These are phyloP conservation scores for Phytophthora multivora DNA, from an alignment of 352 stramenopile genomes.

Conservation along the genomic window DNA sequence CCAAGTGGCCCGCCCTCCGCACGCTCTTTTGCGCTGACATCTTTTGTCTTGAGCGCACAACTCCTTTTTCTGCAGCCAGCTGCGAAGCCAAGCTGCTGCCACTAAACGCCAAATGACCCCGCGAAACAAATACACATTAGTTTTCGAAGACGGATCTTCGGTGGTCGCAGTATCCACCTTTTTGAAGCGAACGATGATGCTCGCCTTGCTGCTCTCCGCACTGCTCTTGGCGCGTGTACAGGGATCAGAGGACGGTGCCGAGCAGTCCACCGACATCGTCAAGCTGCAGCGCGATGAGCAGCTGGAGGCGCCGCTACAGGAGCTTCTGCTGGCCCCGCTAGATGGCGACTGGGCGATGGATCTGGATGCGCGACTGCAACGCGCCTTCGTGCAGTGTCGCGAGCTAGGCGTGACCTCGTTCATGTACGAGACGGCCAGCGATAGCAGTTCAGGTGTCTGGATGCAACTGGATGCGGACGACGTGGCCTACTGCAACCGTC, in stretches of 20 bases:
- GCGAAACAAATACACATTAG: neutral
- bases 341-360: slow-evolving; percentile 3
- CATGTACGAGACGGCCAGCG: slow-evolving; percentile 11
- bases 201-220: neutral
- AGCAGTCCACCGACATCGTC: neutral
- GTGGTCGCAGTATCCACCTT: slow-evolving; percentile 10
- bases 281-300: slow-evolving; percentile 26
- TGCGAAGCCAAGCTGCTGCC: slow-evolving; percentile 1
- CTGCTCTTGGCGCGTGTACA: neutral
- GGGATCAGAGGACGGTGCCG: neutral
- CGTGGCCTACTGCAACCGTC: slow-evolving; percentile 44
- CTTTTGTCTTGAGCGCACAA: too few relatives aligned
- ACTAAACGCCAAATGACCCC: neutral
- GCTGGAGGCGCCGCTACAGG: slow-evolving; percentile 31
- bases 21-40: too few relatives aligned
- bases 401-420: slow-evolving; percentile 31
- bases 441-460: slow-evolving; percentile 4
- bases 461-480: slow-evolving; percentile 13
- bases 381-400: slow-evolving; percentile 37
- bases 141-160: slow-evolving; percentile 21
- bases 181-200: slow-evolving; percentile 4
- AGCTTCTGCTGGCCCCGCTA: slow-evolving; percentile 34
- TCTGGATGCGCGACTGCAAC: slow-evolving; percentile 42
- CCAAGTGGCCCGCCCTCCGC: too few relatives aligned
- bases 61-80: neutral